Conservation (phyloP, 495 filamentous ascomycete species). For the Tuber brumale region DNA sequence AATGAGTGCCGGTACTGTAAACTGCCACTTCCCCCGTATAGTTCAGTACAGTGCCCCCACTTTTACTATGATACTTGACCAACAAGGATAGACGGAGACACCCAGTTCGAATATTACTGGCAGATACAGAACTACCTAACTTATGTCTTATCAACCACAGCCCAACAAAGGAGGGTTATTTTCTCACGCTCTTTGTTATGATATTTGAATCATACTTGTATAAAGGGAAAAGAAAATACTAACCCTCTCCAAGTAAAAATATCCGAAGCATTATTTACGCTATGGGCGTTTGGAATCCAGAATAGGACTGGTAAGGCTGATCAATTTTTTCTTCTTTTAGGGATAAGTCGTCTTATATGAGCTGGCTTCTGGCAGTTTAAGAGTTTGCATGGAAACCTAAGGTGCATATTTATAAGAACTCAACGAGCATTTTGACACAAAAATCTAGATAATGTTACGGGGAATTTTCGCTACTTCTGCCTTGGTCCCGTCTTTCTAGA, state of each 20-base stretch:
- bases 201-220: neutral
- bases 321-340: neutral
- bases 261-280: neutral
- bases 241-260: neutral
- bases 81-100: neutral
- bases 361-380: neutral
- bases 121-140: neutral
- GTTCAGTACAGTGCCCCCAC: neutral
- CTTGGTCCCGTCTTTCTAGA: neutral
- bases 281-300: neutral
- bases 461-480: neutral
- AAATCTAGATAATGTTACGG: neutral
- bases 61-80: neutral
- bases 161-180: neutral
- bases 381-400: neutral
- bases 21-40: neutral
- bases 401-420: neutral
- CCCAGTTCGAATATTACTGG: neutral
- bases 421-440: neutral
- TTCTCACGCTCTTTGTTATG: neutral
- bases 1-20: neutral
- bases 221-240: neutral
- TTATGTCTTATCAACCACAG: neutral
- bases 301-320: neutral
- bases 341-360: neutral